Evolutionary conservation across 1,139 yeast genomes (phyloP), one percentile per base, ranked within the genome.

Genomic region (Pichia sorboxylosa): DNA sequence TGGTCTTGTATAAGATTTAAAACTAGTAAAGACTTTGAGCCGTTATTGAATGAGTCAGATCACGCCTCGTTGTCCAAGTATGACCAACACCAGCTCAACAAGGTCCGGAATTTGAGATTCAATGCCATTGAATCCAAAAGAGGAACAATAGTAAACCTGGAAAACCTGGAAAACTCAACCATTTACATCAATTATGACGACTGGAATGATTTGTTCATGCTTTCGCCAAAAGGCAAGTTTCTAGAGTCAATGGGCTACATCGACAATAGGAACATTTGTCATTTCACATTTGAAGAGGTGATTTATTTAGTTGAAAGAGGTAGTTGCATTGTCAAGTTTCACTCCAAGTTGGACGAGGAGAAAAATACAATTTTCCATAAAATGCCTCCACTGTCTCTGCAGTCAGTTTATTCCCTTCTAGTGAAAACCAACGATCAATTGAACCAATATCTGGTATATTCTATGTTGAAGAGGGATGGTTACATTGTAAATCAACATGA

Each of bases 1-100:
- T 80, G 92, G 90, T 59, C 73, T 25, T 49, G 57, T 26, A 51
- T 73, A 6, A 30, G 38, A 22, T 46, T 49, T 21, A 59, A 90
- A 40, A 95, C 95, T 2, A 90, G 75, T 38, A 87, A 87, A 52
- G 95, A 83, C 43, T 80, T 76, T 45, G 94, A 75, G 39, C 95
- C 94, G 3, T 30, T 50, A 8, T 16, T 39, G 28, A 30, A 37
- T 11, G 23, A 31, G 22, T 13, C 28, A 4, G 43, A 37, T 10
- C 24, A 28, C 4, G 15, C 14, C 0, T 90, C 79, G 52, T 84
- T 87, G 1, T 77, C 92, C 0, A 49, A 54, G 3, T 59, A 67
- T 17, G 96, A 87, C 53, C 51, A 49, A 3, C 47, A 55, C 5
- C 59, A 65, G 14, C 59, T 87, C 5, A 57, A 59, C 8, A 65